Evolutionary conservation across 31 red algal species (phyloP).

Genomic region (Odonthalia washingtoniensis): DNA sequence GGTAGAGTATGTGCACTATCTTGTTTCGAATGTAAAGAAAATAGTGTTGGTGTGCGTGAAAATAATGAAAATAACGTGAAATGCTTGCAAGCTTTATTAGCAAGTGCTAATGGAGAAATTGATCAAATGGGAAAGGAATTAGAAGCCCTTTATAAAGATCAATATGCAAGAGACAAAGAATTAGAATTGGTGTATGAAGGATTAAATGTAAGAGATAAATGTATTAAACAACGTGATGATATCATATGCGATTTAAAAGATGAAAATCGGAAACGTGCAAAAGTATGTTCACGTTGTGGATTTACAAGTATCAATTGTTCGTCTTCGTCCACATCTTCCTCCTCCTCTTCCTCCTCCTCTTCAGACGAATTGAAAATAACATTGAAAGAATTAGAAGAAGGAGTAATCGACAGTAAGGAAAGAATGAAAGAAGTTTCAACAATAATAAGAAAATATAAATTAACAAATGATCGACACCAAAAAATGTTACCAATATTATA

Average conservation of each 20-base stretch:
- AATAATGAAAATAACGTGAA: conserved; percentile 37
- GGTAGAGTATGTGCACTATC: conserved; percentile 18
- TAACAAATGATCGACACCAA: too few relatives aligned
- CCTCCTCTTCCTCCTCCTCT: too few relatives aligned
- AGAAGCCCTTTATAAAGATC: conserved; percentile 57
- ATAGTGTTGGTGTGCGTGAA: conserved; percentile 5
- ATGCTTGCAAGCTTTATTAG: conserved; percentile 46
- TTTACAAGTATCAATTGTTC: too few relatives aligned
- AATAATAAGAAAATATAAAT: conserved; percentile 57
- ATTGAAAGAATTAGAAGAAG: conserved; percentile 54
- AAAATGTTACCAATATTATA: too few relatives aligned
- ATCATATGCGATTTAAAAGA: too few relatives aligned
- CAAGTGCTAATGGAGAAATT: conserved; percentile 68
- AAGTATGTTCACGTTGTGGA: too few relatives aligned
- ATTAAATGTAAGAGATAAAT: conserved; percentile 37
- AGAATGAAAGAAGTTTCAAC: conserved; percentile 50
- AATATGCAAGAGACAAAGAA: conserved; percentile 55
- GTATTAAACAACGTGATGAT: conserved; percentile 26
- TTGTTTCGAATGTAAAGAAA: background rate
- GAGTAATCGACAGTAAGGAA: conserved; percentile 41
- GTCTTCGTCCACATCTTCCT: too few relatives aligned
- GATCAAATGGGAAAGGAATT: conserved; percentile 55
- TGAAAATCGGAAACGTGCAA: too few relatives aligned
- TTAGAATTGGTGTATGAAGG: conserved; percentile 45
- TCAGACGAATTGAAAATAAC: too few relatives aligned